Evolutionary conservation across 495 filamentous ascomycete species (phyloP).

Genomic region (Friedmanniomyces simplex): DNA sequence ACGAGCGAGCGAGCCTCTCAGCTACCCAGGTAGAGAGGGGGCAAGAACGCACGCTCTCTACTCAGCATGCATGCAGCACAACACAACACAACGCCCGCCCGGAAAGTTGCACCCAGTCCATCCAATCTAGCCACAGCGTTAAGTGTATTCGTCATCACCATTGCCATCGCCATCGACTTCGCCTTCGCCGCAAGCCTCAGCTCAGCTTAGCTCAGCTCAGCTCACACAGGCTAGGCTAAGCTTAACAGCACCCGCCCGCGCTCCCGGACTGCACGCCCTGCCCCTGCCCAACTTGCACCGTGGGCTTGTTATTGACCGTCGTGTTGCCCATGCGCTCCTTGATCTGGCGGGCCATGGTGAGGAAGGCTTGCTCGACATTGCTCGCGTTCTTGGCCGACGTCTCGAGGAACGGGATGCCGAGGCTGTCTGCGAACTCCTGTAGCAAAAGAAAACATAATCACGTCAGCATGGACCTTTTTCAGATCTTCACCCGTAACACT

Average conservation of each 20-base stretch:
- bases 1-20: neutral
- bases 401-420: constrained; percentile 98
- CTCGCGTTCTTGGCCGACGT: constrained; percentile 98
- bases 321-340: constrained; percentile 99
- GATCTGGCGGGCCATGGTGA: constrained; percentile 99
- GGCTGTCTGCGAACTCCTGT: constrained; percentile 97
- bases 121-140: neutral
- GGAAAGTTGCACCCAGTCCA: neutral
- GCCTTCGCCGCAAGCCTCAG: no score
- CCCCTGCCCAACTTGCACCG: constrained; percentile 86
- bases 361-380: constrained; percentile 98
- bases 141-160: neutral
- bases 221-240: neutral
- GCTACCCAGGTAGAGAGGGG: neutral
- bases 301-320: constrained; percentile 96
- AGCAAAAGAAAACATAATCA: neutral
- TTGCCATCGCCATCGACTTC: no score
- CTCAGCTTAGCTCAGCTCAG: neutral
- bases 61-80: neutral
- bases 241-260: constrained; percentile 87
- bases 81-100: neutral
- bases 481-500: no score
- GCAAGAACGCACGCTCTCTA: no score
- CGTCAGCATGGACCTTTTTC: no score
- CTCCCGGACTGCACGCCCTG: constrained; percentile 89